Conservation (phyloP, 768 basidiomycete genomes). For the Rhizopogon roseolus region DNA sequence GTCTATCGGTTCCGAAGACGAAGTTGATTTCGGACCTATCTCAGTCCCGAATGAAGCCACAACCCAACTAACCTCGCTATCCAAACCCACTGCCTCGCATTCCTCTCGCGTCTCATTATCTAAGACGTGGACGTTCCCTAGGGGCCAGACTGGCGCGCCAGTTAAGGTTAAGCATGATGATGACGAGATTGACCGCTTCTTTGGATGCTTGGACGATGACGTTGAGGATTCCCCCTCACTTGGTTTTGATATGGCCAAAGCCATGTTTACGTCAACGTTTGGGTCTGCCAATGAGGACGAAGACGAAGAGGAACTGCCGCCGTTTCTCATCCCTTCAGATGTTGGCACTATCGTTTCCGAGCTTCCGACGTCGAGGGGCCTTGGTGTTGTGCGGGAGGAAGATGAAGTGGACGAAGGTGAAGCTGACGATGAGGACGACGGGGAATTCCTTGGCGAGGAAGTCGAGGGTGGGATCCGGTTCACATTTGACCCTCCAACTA, state of each 20-base stretch:
- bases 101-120: constrained; percentile 41
- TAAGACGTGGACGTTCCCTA: constrained; percentile 70
- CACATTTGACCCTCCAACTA: constrained; percentile 53
- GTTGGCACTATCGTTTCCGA: constrained; percentile 39
- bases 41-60: constrained; percentile 16
- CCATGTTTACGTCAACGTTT: constrained; percentile 52
- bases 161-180: constrained; percentile 20
- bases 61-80: constrained; percentile 1
- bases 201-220: constrained; percentile 58
- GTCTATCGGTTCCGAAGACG: constrained; percentile 51
- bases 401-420: constrained; percentile 19
- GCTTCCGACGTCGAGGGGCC: constrained; percentile 17
- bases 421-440: constrained; percentile 35
- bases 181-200: constrained; percentile 71
- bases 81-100: constrained; percentile 22
- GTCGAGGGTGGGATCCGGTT: constrained; percentile 70
- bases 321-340: constrained; percentile 43
- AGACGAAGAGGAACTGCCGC: constrained; percentile 44
- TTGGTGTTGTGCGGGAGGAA: constrained; percentile 42
- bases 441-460: constrained; percentile 52
- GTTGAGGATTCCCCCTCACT: constrained; percentile 45
- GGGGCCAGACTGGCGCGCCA: constrained; percentile 18
- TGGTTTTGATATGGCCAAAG: constrained; percentile 52
- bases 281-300: constrained; percentile 37
- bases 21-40: constrained; percentile 23